Evolutionary conservation across 805 yeast species (phyloP).

Genomic region (Metschnikowia cerradonensis): DNA sequence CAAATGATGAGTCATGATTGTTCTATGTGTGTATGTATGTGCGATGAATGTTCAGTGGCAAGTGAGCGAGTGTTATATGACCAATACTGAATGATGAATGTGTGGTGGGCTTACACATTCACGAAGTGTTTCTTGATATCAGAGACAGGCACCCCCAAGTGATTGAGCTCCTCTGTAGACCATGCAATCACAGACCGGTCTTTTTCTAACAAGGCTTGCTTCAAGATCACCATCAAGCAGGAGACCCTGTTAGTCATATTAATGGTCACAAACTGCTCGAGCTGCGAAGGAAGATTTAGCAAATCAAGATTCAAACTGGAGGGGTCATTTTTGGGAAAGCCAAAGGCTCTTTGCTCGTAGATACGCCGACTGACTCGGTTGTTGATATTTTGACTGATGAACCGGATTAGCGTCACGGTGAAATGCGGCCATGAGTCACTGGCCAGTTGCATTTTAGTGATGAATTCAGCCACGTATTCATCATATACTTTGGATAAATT

Average conservation of each 20-base stretch:
- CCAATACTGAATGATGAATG: too few species aligned
- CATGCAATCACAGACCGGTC: constrained; percentile 24
- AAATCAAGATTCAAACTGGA: constrained; percentile 17
- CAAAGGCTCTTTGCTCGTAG: constrained; percentile 11
- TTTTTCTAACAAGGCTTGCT: constrained; percentile 21
- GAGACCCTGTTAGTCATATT: constrained; percentile 13
- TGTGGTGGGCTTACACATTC: neutral
- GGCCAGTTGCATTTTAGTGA: constrained; percentile 2
- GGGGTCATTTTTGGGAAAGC: constrained; percentile 6
- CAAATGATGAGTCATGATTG: too few species aligned
- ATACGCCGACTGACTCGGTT: constrained; percentile 21
- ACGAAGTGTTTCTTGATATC: constrained; percentile 7
- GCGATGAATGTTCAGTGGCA: too few species aligned
- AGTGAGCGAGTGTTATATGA: too few species aligned
- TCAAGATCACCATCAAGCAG: constrained; percentile 22
- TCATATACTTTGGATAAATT: neutral
- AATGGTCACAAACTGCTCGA: constrained; percentile 16
- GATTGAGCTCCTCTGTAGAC: constrained; percentile 30
- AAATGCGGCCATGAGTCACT: constrained; percentile 10
- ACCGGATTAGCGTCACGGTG: constrained; percentile 17
- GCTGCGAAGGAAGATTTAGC: constrained; percentile 19
- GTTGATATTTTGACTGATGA: constrained; percentile 17
- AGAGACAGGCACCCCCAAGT: constrained; percentile 19
- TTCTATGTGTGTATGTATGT: too few species aligned
- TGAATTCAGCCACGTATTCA: constrained; percentile 2